Evolutionary conservation across 2,329 filamentous ascomycete genomes (phyloP).

Genomic region (Neopestalotiopsis sp.): DNA sequence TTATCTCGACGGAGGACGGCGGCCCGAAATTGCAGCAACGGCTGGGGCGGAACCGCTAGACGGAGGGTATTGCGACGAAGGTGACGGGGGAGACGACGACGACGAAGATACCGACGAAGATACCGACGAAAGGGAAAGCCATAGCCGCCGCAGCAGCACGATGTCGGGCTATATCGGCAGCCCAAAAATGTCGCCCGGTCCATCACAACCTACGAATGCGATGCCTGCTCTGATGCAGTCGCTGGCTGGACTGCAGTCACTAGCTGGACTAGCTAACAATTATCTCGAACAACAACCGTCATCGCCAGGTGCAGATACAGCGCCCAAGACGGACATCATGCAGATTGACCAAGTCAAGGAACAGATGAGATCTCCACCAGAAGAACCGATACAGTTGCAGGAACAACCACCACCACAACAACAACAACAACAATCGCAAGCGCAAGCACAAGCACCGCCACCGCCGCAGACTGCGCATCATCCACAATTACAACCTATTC

Average conservation of each 20-base stretch:
- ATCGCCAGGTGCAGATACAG: slow-evolving; percentile 20
- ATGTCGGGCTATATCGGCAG: slow-evolving; percentile 25
- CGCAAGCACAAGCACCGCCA: slow-evolving; percentile 5
- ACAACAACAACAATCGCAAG: slow-evolving; percentile 7
- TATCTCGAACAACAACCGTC: slow-evolving; percentile 17
- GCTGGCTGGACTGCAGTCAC: slow-evolving; percentile 19
- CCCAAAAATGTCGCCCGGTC: slow-evolving; percentile 37
- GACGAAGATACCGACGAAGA: slow-evolving; percentile 50
- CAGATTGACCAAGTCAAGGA: background rate
- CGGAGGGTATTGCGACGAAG: slow-evolving; percentile 7
- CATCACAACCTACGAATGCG: slow-evolving; percentile 23
- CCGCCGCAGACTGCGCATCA: slow-evolving; percentile 6
- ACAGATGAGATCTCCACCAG: slow-evolving; percentile 1
- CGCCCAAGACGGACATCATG: background rate
- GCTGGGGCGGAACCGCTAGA: slow-evolving; percentile 61
- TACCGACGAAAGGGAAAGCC: slow-evolving; percentile 41
- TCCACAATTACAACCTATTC: slow-evolving; percentile 17
- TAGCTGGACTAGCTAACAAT: slow-evolving; percentile 8
- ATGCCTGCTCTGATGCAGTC: slow-evolving; percentile 20
- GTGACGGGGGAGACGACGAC: slow-evolving; percentile 37
- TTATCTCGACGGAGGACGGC: slow-evolving; percentile 67
- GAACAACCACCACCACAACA: slow-evolving; percentile 4
- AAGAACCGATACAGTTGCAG: background rate
- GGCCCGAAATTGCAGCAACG: slow-evolving; percentile 66
- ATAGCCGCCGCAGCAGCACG: slow-evolving; percentile 19